Evolutionary conservation across 805 yeast genomes (phyloP), one percentile per base, ranked within the genome.

Genomic region (Wickerhamomyces tratensis): DNA sequence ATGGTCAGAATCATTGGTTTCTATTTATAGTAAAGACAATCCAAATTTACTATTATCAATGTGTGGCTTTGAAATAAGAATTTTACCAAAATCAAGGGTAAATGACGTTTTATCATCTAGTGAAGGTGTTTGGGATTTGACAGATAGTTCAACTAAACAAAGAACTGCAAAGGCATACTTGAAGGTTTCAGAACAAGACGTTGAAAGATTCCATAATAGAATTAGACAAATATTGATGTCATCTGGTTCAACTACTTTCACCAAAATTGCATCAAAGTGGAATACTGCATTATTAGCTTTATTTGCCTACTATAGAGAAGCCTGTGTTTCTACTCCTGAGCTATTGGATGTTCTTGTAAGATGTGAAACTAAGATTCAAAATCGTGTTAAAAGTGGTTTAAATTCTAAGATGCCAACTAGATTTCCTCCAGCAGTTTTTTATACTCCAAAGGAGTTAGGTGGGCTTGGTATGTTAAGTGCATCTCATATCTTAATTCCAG

Each of bases 381-480:
- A 89, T 42, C 72, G 95, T 49, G 96, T 93, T 15, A 93, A 93
- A 58, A 75, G 91, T 66, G 98, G 98, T 0, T 70, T 93, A 46
- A 93, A 93, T 54, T 91, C 98, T 12, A 93, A 93, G 62, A 93
- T 93, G 99, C 99, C 99, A 1, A 81, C 96, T 0, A 71, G 99
- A 43, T 93, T 93, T 64, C 99, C 99, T 4, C 99, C 98, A 0
- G 97, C 97, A 4, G 98, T 93, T 0, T 93, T 93, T 55, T 93
- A 93, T 58, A 88, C 98, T 0, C 98, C 98, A 0, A 91, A 89
- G 52, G 99, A 93, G 59, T 65, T 93, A 4, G 98, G 99, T 40
- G 99, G 99, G 37, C 66, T 93, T 37, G 99, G 98, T 26, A 93
- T 93, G 98, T 67, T 93, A 26, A 86, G 96, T 69, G 98, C 98